A percentile compares a stretch with the other conserved stretches of the same genome.
Evolutionary conservation across 306 rosid genomes (phyloP).

Genomic region (Gastrolobium villosum): DNA sequence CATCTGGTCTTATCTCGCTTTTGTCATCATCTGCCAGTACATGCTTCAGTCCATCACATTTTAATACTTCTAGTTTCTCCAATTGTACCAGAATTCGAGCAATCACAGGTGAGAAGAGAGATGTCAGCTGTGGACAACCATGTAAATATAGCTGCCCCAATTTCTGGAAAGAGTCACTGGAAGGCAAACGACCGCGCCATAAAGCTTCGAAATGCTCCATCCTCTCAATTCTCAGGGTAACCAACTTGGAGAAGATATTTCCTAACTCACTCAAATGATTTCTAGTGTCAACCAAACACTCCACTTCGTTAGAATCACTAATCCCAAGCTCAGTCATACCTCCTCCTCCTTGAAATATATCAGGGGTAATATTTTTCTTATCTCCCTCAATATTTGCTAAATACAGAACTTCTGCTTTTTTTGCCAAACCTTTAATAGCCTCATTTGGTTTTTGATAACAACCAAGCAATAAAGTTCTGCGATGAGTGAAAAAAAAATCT

Average conservation of each 20-base stretch:
- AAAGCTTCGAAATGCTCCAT: slow-evolving; percentile 24
- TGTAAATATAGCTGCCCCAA: background rate
- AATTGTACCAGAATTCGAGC: slow-evolving; percentile 18
- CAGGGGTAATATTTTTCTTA: background rate
- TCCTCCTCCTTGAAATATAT: background rate
- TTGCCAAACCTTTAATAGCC: background rate
- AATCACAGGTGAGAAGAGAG: slow-evolving; percentile 19
- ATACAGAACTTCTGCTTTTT: background rate
- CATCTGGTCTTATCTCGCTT: too few relatives aligned
- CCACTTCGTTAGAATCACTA: background rate
- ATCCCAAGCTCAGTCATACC: background rate
- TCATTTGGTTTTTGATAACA: background rate
- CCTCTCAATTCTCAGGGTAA: background rate
- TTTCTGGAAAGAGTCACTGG: slow-evolving; percentile 13
- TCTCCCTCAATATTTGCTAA: background rate
- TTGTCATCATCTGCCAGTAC: background rate
- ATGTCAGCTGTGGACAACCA: slow-evolving; percentile 14
- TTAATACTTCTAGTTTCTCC: background rate
- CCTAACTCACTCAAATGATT: background rate
- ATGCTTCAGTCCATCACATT: background rate
- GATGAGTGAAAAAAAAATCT: background rate
- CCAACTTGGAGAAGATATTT: slow-evolving; percentile 36
- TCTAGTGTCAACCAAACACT: background rate
- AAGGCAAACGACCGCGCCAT: slow-evolving; percentile 10
- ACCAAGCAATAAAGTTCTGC: background rate